A percentile compares a stretch with the other conserved stretches of the same genome.
phyloP scores from a whole-genome alignment of 75 land plant species.

The Cupressus sempervirens region DNA sequence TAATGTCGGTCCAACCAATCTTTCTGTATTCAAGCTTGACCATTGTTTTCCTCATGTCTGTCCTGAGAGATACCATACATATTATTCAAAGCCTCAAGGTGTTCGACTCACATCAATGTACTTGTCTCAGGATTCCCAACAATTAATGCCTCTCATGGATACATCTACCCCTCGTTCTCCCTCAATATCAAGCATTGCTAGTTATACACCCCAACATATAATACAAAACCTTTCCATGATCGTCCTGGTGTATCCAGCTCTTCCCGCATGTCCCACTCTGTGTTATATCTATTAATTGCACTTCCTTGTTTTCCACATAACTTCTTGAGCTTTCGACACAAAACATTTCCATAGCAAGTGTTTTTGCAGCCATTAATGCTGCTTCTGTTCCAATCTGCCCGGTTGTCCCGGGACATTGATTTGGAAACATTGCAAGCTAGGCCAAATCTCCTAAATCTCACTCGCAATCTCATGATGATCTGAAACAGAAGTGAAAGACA shows the following conservation, averaged over 20 bases:
- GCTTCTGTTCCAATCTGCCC: neutral
- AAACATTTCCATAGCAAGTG: neutral
- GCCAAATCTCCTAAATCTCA: neutral
- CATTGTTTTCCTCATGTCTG: neutral
- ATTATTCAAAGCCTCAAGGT: neutral
- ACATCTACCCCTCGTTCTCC: neutral
- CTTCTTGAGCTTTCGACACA: too few species aligned
- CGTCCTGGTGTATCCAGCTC: neutral
- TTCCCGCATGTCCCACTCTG: neutral
- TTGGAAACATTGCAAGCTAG: neutral
- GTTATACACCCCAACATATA: neutral
- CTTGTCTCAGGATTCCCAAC: neutral
- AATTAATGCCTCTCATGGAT: neutral
- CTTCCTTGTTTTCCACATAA: neutral
- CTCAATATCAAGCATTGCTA: neutral
- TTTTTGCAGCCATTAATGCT: neutral
- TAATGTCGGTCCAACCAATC: neutral
- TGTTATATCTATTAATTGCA: too few species aligned
- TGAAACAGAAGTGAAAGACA: neutral
- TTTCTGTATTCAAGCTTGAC: neutral
- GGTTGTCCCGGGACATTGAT: neutral
- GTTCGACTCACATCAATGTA: neutral
- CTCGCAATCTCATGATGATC: neutral
- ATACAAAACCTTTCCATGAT: neutral
- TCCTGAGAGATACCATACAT: neutral